Evolutionary conservation across 352 stramenopile genomes (phyloP), one percentile per base, ranked within the genome.

Genomic region (Globisporangium polare): DNA sequence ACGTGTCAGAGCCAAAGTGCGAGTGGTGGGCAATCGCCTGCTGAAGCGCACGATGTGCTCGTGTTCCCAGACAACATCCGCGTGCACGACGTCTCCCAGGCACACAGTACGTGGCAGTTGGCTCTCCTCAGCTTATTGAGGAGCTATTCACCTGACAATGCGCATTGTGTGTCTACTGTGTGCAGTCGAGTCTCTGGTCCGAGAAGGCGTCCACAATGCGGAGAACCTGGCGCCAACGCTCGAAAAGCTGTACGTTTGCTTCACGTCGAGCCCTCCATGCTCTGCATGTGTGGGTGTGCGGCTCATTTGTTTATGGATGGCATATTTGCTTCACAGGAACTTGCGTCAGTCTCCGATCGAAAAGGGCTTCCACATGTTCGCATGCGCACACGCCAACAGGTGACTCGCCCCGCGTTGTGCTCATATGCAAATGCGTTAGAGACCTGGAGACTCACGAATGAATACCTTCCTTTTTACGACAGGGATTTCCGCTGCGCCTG

Each of bases 401-500:
- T 80, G 29, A 53, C 70, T 58, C 67, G 27, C 15, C 33, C 35
- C 5, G 37, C 17, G 47, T 50, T 64, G 29, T 35, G 1, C 29
- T n/a, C n/a, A n/a, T n/a, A n/a, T n/a, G n/a, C n/a, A n/a, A n/a
- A n/a, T n/a, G n/a, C n/a, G n/a, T n/a, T n/a, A n/a, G n/a, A n/a
- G 29, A 5, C 3, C 3, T 35, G 29, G 29, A 35, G 29, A 35
- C 29, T 35, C 9, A 35, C 29, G n/a, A n/a, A n/a, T n/a, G n/a
- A n/a, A n/a, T n/a, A n/a, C n/a, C n/a, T n/a, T n/a, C n/a, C n/a
- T n/a, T n/a, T n/a, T n/a, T n/a, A 74, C 49, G 31, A 53, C 50
- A 87, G 78, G 53, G 83, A 93, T 42, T 79, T 88, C 42, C 81
- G 83, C 13, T 93, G 83, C 29, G 83, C 77, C 1, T 93, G 83